A percentile compares a stretch with the other conserved stretches of the same genome.
These are phyloP conservation scores for Hemerocallis citrina DNA, from an alignment of 106 monocot genomes.

Conservation along the genomic window DNA sequence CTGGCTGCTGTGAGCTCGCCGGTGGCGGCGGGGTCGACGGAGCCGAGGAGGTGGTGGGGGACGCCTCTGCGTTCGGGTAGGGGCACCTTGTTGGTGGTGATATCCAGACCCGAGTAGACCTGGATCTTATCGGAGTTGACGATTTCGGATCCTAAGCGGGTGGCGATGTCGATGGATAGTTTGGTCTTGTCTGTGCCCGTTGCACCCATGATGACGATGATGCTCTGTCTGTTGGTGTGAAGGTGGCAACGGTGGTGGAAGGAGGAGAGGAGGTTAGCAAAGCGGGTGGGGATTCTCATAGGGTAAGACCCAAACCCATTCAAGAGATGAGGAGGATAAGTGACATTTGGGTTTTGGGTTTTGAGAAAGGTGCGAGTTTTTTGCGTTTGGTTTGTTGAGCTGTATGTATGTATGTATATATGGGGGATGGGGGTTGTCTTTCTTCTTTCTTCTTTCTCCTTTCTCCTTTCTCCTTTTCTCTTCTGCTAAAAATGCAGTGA, in stretches of 20 bases:
- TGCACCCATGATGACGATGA: slow-evolving; percentile 83
- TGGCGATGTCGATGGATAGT: slow-evolving; percentile 77
- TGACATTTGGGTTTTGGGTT: no score
- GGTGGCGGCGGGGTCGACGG: slow-evolving; percentile 32
- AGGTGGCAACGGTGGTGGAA: neutral
- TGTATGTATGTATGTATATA: no score
- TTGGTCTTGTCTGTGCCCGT: slow-evolving; percentile 89
- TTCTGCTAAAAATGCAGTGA: no score
- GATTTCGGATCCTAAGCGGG: slow-evolving; percentile 40
- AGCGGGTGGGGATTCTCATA: neutral
- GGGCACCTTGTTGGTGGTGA: slow-evolving; percentile 88
- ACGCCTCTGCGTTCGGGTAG: slow-evolving; percentile 48
- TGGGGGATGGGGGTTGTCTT: no score
- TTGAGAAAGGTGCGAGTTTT: no score
- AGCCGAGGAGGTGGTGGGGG: slow-evolving; percentile 80
- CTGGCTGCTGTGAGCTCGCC: slow-evolving; percentile 48
- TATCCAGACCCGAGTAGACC: slow-evolving; percentile 74
- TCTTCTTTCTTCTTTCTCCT: no score
- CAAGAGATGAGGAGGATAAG: no score
- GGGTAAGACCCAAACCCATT: no score
- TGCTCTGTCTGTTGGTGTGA: slow-evolving; percentile 3
- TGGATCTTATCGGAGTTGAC: slow-evolving; percentile 95
- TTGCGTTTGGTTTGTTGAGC: no score
- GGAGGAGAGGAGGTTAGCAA: neutral
- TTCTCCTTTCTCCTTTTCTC: no score